phyloP scores from a whole-genome alignment of 805 yeast genomes.

The Allodekkera sacchari region DNA sequence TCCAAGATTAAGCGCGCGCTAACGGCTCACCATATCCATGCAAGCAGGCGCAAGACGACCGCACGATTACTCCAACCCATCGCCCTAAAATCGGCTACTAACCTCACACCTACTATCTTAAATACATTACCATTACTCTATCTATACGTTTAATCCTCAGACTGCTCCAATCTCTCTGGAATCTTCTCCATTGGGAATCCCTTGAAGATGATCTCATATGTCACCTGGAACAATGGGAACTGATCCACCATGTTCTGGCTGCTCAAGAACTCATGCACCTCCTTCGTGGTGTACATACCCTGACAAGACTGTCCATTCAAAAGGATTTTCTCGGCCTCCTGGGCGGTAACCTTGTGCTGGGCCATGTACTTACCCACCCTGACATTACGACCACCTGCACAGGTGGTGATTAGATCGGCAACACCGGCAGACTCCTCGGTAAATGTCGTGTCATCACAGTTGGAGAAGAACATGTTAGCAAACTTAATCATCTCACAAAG shows the following conservation, averaged over 20 bases:
- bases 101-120: not conserved
- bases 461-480: conserved; percentile 74
- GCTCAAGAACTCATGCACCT: conserved; percentile 77
- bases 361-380: conserved; percentile 86
- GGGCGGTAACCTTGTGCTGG: conserved; percentile 64
- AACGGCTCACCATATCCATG: too few species aligned
- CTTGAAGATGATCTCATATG: conserved; percentile 77
- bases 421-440: conserved; percentile 96
- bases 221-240: conserved; percentile 75
- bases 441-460: conserved; percentile 68
- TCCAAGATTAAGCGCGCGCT: too few species aligned
- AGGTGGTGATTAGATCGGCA: conserved; percentile 95
- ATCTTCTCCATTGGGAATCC: conserved; percentile 64
- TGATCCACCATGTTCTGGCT: conserved; percentile 47
- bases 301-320: conserved; percentile 96
- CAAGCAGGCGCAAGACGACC: too few species aligned
- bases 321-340: conserved; percentile 75
- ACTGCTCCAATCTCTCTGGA: conserved; percentile 58
- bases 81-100: not conserved
- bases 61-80: too few species aligned
- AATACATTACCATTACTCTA: too few species aligned
- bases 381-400: conserved; percentile 96
- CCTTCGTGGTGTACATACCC: conserved; percentile 85
- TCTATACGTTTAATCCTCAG: conserved; percentile 20
- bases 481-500: conserved; percentile 83